Evolutionary conservation across 2,329 filamentous ascomycete species (phyloP).

Genomic region (Ascosphaera pollenicola): DNA sequence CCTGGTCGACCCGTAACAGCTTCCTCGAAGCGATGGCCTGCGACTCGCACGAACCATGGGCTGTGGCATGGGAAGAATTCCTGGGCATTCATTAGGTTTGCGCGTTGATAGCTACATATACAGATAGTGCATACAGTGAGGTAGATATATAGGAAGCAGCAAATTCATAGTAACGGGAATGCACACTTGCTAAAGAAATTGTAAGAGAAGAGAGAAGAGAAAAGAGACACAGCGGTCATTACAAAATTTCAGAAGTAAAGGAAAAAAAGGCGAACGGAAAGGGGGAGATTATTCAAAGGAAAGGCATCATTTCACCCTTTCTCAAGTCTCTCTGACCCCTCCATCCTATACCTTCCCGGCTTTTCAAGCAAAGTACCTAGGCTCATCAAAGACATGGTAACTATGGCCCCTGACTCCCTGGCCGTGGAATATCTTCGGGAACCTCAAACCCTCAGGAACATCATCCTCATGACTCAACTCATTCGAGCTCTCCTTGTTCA

Average conservation of each 20-base stretch:
- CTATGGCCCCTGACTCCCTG: slow-evolving; percentile 69
- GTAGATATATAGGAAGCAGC: no score
- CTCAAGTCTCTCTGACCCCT: no score
- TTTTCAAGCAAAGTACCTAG: slow-evolving; percentile 41
- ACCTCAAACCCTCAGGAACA: slow-evolving; percentile 55
- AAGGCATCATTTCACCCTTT: no score
- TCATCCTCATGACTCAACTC: slow-evolving; percentile 49
- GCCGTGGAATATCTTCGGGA: slow-evolving; percentile 66
- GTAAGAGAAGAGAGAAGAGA: neutral
- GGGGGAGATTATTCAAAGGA: no score
- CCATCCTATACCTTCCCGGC: no score
- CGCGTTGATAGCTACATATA: neutral
- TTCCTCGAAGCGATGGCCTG: no score
- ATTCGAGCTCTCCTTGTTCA: slow-evolving; percentile 35
- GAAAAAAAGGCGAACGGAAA: neutral
- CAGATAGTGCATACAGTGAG: neutral
- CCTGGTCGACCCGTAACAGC: no score
- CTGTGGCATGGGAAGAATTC: no score
- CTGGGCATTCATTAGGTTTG: neutral
- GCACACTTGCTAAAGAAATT: no score
- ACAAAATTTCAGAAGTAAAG: neutral
- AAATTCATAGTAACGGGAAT: no score
- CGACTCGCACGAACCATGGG: no score
- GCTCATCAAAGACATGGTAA: slow-evolving; percentile 92
- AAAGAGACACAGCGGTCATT: neutral